Conservation (phyloP, 2,329 filamentous ascomycete genomes). For the Sclerotiophoma versabilis region DNA sequence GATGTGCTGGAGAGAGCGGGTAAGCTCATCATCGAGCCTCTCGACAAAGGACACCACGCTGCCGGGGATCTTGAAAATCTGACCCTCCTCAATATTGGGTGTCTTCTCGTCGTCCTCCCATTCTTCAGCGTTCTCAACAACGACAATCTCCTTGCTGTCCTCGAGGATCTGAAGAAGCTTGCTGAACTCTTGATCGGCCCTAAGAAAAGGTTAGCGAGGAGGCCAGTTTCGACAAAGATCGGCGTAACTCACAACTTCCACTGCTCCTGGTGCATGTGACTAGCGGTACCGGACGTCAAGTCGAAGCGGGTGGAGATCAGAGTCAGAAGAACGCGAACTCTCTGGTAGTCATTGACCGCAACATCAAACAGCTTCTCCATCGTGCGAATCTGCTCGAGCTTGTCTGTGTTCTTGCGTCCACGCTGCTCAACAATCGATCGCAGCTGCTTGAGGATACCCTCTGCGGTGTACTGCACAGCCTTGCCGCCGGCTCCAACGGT, state of each 20-base stretch:
- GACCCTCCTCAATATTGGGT: conserved; percentile 73
- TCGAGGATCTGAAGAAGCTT: conserved; percentile 81
- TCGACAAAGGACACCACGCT: conserved; percentile 95
- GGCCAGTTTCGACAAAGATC: neutral
- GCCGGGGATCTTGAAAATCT: conserved; percentile 90
- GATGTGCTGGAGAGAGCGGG: conserved; percentile 94
- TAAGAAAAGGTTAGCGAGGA: conserved; percentile 26
- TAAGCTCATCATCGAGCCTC: conserved; percentile 95
- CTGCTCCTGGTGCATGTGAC: conserved; percentile 91
- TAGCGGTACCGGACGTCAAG: conserved; percentile 77
- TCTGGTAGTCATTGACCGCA: conserved; percentile 88
- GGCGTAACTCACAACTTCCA: conserved; percentile 74
- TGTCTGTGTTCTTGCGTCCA: conserved; percentile 99
- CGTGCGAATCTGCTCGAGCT: conserved; percentile 89
- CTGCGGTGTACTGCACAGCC: conserved; percentile 88
- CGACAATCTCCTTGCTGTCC: conserved; percentile 78
- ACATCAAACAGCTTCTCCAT: conserved; percentile 98
- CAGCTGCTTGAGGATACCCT: conserved; percentile 98
- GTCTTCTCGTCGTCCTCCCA: conserved; percentile 99
- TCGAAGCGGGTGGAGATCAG: conserved; percentile 95
- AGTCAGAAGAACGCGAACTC: conserved; percentile 88
- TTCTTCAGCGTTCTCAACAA: conserved; percentile 91
- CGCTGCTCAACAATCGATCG: conserved; percentile 91
- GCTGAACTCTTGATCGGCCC: conserved; percentile 83
- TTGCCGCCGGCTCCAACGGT: conserved; percentile 90